These are phyloP conservation scores for Cairneyella variabilis DNA, from an alignment of 495 filamentous ascomycete genomes.

Conservation along the genomic window DNA sequence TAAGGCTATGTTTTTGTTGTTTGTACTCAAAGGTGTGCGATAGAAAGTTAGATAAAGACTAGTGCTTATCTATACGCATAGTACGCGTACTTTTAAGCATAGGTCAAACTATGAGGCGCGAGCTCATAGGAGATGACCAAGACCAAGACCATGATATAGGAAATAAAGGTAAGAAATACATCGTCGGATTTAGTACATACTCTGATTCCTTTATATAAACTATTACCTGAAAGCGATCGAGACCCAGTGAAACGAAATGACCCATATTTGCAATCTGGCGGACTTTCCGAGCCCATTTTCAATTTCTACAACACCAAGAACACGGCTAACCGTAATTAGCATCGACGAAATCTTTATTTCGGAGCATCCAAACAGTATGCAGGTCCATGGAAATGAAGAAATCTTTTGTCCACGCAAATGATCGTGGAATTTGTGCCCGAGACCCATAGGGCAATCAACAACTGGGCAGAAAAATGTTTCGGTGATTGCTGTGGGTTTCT, in stretches of 20 bases:
- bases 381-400: neutral
- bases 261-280: slow-evolving; percentile 3
- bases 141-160: neutral
- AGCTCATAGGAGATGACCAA: neutral
- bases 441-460: neutral
- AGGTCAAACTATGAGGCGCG: neutral
- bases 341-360: too few relatives aligned
- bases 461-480: neutral
- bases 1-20: slow-evolving; percentile 1
- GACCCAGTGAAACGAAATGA: neutral
- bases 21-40: neutral
- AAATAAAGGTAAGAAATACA: neutral
- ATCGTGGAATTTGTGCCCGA: neutral
- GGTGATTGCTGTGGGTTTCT: neutral
- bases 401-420: slow-evolving; percentile 1
- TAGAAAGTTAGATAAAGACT: neutral
- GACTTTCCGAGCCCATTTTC: slow-evolving; percentile 5
- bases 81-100: neutral
- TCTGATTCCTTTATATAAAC: neutral
- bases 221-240: neutral
- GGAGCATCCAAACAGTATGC: neutral
- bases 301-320: neutral
- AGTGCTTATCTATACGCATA: neutral
- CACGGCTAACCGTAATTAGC: too few relatives aligned
- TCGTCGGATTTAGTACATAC: neutral